Evolutionary conservation across 495 filamentous ascomycete species (phyloP), one percentile per base, ranked within the genome.

Genomic region (Platismatia glauca): DNA sequence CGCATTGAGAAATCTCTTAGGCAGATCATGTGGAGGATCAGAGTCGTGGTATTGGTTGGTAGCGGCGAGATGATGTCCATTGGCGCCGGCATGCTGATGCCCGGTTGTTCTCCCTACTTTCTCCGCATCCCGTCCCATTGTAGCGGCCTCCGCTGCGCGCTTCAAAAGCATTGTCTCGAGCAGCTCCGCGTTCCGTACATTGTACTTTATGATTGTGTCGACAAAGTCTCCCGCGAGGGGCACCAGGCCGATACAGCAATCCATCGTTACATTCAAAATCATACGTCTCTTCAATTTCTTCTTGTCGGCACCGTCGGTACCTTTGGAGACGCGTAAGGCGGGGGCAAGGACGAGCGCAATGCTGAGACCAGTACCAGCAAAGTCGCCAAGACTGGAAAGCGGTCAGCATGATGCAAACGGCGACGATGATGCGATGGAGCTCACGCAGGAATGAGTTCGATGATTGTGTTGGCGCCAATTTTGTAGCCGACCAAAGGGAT

Each of bases 221-320:
- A 81, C 81, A 31, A 97, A 31, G 68, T 97, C 94, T 24, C 94
- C 94, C 96, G 59, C 65, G 8, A 97, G 82, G 1, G 94, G 94
- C 24, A 96, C 76, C 11, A 98, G 76, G 18, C 94, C 94, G 48
- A 96, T 78, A 58, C 83, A 67, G 65, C 95, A 89, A 72, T 97
- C 94, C 34, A 92, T 57, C 4, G 84, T 55, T 52, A 97, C 80
- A 72, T 95, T 89, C 62, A 89, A 71, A 58, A 89, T 61, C 93
- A 97, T 96, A 68, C 76, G 75, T n/a, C 70, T 71, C 46, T 73
- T 76, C 39, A 91, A 69, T 1, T 63, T 61, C 22, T 68, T 53
- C 7, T 85, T 86, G 34, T 95, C 83, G 9, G 85, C 84, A 59
- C 88, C n/a, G n/a, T n/a, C 89, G 9, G 85, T 84, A 60, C 89